Percentiles rank a stretch among this genome's conserved stretches.
phyloP scores from a whole-genome alignment of 495 filamentous ascomycete genomes.

The Letharia lupina region DNA sequence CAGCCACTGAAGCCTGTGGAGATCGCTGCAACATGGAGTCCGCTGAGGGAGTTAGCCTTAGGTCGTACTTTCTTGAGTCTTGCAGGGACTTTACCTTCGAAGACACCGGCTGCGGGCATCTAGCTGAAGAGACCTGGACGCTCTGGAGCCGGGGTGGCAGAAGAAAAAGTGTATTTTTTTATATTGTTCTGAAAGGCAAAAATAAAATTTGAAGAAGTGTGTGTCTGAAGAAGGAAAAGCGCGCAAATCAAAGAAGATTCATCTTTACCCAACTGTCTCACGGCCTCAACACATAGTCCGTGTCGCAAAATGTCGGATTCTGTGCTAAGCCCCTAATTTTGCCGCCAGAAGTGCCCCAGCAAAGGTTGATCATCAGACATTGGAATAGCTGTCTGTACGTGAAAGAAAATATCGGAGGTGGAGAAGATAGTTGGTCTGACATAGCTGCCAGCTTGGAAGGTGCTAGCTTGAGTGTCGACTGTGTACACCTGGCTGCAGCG shows the following conservation, averaged over 20 bases:
- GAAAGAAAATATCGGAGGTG: background rate
- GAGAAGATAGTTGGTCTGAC: background rate
- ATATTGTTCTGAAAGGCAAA: background rate
- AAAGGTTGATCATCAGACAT: background rate
- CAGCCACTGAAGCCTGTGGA: background rate
- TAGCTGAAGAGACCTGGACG: background rate
- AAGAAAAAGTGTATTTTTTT: background rate
- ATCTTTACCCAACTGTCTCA: background rate
- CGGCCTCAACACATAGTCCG: background rate
- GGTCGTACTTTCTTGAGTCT: background rate
- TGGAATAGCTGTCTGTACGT: background rate
- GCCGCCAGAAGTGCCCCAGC: background rate
- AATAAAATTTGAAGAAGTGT: background rate
- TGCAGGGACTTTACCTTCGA: background rate
- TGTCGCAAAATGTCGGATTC: background rate
- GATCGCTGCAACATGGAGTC: background rate
- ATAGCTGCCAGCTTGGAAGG: background rate
- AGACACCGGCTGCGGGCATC: background rate
- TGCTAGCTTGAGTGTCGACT: background rate
- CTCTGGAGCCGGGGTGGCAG: background rate
- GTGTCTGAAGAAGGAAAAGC: background rate
- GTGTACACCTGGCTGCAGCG: background rate
- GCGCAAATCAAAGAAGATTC: background rate
- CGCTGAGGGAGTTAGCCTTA: background rate
- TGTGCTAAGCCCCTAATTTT: background rate